A percentile compares a stretch with the other conserved stretches of the same genome.
Evolutionary conservation across 2,329 filamentous ascomycete species (phyloP).

Genomic region (Dactylellina cionopaga): DNA sequence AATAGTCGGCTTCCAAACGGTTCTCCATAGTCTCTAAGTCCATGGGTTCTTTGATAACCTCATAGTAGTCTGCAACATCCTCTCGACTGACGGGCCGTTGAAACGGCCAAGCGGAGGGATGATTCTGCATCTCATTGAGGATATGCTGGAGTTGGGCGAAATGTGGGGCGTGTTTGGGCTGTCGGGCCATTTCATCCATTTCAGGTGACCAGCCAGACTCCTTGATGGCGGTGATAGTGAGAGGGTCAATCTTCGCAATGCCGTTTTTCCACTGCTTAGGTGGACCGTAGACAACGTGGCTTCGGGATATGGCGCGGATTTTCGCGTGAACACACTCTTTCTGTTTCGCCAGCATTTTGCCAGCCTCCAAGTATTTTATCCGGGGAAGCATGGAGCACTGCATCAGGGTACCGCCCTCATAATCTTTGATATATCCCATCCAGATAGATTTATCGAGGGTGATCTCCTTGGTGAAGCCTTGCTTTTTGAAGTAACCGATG

Average conservation of each 20-base stretch:
- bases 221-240: constrained; percentile 86
- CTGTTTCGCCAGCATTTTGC: constrained; percentile 94
- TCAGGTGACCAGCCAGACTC: constrained; percentile 84
- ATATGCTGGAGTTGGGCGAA: constrained; percentile 93
- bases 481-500: constrained; percentile 99
- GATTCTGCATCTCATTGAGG: constrained; percentile 94
- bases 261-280: constrained; percentile 86
- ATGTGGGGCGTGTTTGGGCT: constrained; percentile 93
- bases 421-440: constrained; percentile 99
- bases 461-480: constrained; percentile 98
- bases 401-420: constrained; percentile 99
- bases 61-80: constrained; percentile 98
- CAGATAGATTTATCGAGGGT: constrained; percentile 87
- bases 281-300: constrained; percentile 84
- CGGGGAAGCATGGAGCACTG: constrained; percentile 97
- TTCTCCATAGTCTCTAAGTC: constrained; percentile 83
- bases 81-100: constrained; percentile 91
- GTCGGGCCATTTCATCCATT: constrained; percentile 95
- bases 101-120: constrained; percentile 93
- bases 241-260: constrained; percentile 79
- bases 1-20: constrained; percentile 92
- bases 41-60: constrained; percentile 98
- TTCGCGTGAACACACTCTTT: constrained; percentile 96
- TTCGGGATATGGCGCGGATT: constrained; percentile 88
- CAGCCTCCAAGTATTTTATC: constrained; percentile 90